A percentile compares a stretch with the other conserved stretches of the same genome.
phyloP scores from a whole-genome alignment of 2,329 filamentous ascomycete genomes.

The Cladosporium sp. region DNA sequence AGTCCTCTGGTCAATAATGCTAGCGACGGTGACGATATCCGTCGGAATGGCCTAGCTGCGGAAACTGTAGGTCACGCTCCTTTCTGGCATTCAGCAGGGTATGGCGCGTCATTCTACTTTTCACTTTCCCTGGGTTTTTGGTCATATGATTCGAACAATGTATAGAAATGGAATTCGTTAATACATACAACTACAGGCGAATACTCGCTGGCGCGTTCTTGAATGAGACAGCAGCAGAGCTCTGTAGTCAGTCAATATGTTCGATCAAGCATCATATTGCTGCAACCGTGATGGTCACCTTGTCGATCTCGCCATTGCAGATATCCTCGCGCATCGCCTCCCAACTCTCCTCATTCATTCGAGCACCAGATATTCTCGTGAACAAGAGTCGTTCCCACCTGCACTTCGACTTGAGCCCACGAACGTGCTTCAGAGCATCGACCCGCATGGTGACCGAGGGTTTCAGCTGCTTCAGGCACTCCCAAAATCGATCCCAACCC shows the following conservation, averaged over 20 bases:
- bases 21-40: background rate
- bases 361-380: background rate
- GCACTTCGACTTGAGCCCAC: background rate
- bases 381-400: background rate
- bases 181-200: too few relatives aligned
- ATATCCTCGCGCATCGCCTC: background rate
- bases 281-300: background rate
- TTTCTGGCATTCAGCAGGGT: too few relatives aligned
- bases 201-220: too few relatives aligned
- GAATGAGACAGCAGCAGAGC: too few relatives aligned
- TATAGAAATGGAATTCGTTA: too few relatives aligned
- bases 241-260: too few relatives aligned
- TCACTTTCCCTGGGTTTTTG: too few relatives aligned
- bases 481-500: constrained; percentile 3
- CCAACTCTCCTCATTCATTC: background rate
- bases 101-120: too few relatives aligned
- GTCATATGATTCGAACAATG: too few relatives aligned
- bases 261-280: too few relatives aligned
- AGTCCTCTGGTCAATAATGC: background rate
- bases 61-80: too few relatives aligned
- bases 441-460: background rate
- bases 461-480: constrained; percentile 1
- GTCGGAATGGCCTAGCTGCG: too few relatives aligned
- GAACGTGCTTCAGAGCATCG: background rate
- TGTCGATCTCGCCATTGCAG: background rate